Evolutionary conservation across 345 rosid genomes (phyloP), one percentile per base, ranked within the genome.

Genomic region (Lumnitzera racemosa): DNA sequence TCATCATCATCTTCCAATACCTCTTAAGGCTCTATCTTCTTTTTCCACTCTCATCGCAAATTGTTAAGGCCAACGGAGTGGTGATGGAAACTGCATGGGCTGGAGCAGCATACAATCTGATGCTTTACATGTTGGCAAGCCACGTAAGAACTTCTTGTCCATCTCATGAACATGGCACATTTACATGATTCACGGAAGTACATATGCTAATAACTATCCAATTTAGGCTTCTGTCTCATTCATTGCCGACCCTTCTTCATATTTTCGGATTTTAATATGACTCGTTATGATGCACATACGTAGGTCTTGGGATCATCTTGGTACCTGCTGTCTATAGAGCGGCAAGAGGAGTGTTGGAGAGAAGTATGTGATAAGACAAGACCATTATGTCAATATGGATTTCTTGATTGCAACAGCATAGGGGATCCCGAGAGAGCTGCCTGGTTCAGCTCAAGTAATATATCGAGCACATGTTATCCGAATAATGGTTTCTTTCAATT

Each of bases 71-170:
- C 29, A 65, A 79, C 51, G 87, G 83, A n/a, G 76, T 72, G 13
- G 69, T 82, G 27, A 49, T 68, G 23, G 66, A 79, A 77, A 74
- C 73, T 46, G 76, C 87, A 49, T 81, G 83, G 87, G 81, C 78
- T 13, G 83, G 83, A 12, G 80, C 87, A 13, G 81, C 81, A 41
- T 81, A 71, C 57, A 74, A 82, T 69, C 69, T 82, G 47, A 60
- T 76, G 79, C 76, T 79, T 4, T 82, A 67, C 65, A 65, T 75
- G 75, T 62, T 82, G 62, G 84, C 80, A 46, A 82, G 83, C 71
- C 84, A 82, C 72, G 82, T 82, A 65, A 79, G 76, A 15, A 29
- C 36, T 24, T 29, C 20, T 51, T 16, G 54, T 59, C 5, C 43
- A 36, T 36, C 43, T 36, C 43, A 7, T 36, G 43, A 36, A 9